Percentiles rank a stretch among this genome's conserved stretches.
These are phyloP conservation scores for Camellia oleifera DNA, from an alignment of 179 eudicot genomes.

Conservation along the genomic window DNA sequence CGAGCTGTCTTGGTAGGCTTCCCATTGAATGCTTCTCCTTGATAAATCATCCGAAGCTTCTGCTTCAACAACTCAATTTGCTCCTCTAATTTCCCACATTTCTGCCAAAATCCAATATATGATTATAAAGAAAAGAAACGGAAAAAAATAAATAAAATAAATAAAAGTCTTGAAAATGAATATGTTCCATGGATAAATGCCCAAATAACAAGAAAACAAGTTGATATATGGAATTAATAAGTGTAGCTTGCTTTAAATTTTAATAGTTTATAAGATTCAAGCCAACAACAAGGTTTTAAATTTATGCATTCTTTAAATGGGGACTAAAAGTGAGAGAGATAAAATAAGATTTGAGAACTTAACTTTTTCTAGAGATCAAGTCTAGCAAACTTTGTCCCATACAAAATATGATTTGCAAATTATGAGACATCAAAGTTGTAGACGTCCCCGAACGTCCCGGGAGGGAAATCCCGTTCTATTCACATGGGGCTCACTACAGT, in stretches of 20 bases:
- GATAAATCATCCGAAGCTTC: conserved; percentile 70
- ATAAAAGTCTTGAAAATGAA: background rate
- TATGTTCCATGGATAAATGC: background rate
- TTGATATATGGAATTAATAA: background rate
- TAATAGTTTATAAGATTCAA: background rate
- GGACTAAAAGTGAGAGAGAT: too few relatives aligned
- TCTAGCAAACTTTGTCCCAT: too few relatives aligned
- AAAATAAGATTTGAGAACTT: too few relatives aligned
- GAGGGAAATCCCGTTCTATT: too few relatives aligned
- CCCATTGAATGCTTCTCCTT: conserved; percentile 88
- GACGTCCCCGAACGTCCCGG: too few relatives aligned
- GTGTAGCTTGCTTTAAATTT: background rate
- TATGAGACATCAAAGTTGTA: background rate
- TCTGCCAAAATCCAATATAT: conserved; percentile 32
- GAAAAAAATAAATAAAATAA: too few relatives aligned
- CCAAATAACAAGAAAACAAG: conserved; percentile 2
- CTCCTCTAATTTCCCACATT: conserved; percentile 86
- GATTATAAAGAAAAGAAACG: background rate
- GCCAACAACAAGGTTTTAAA: background rate
- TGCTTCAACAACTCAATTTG: conserved; percentile 73
- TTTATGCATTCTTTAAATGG: background rate
- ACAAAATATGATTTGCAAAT: background rate
- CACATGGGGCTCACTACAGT: too few relatives aligned
- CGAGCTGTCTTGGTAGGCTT: conserved; percentile 82
- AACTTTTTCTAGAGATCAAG: too few relatives aligned